Evolutionary conservation across 768 basidiomycete species (phyloP).

Genomic region (Kwoniella dendrophila): DNA sequence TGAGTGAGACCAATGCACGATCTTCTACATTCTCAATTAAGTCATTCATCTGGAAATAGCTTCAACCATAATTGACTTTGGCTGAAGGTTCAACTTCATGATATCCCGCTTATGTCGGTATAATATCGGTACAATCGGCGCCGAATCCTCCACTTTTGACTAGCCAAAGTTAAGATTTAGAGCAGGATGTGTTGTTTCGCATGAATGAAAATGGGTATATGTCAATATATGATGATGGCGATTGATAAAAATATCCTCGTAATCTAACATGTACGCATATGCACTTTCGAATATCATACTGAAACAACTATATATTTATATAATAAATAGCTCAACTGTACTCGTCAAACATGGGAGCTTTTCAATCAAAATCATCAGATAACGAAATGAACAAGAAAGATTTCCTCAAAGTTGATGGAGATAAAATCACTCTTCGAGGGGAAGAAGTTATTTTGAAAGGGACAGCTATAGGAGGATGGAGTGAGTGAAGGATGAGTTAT

Average conservation of each 20-base stretch:
- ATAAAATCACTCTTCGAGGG: conserved; percentile 34
- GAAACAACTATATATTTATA: neutral
- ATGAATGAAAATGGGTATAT: no score
- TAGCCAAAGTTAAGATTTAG: no score
- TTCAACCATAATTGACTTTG: no score
- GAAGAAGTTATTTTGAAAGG: conserved; percentile 47
- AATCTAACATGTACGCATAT: no score
- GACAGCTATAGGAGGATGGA: conserved; percentile 78
- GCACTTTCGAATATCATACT: no score
- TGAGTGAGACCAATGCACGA: no score
- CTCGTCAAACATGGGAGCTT: conserved; percentile 11
- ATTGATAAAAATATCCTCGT: no score
- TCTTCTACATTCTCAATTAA: no score
- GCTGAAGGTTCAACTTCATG: no score
- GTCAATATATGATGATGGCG: no score
- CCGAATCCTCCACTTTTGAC: conserved; percentile 3
- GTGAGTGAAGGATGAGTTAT: conserved; percentile 22
- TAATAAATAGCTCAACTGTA: neutral
- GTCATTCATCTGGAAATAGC: no score
- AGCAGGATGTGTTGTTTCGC: no score
- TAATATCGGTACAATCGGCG: conserved; percentile 9
- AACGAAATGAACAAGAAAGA: conserved; percentile 7
- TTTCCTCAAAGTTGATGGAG: conserved; percentile 37
- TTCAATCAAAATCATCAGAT: conserved; percentile 6
- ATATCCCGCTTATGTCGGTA: neutral